phyloP scores from a whole-genome alignment of 169 alveolate genomes.

The Amoebophrya sp. region DNA sequence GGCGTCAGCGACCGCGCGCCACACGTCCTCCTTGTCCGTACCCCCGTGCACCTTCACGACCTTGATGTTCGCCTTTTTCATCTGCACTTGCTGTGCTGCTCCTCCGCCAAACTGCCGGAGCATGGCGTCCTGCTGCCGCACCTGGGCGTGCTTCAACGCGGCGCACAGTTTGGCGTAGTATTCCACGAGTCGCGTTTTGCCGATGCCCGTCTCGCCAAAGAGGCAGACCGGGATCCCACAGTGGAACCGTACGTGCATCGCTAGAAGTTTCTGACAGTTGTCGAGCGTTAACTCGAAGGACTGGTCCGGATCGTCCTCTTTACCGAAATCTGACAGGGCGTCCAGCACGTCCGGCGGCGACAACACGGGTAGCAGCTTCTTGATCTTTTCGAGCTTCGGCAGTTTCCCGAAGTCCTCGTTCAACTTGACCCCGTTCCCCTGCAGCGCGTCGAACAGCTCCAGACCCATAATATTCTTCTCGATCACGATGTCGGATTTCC shows the following conservation, averaged over 20 bases:
- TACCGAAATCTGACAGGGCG: not conserved
- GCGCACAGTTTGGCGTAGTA: conserved; percentile 7
- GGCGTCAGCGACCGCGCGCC: not conserved
- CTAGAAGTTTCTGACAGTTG: not conserved
- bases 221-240: conserved; percentile 16
- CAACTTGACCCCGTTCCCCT: not conserved
- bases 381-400: not conserved
- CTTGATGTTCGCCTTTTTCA: not conserved
- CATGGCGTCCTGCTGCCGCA: not conserved
- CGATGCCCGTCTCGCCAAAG: conserved; percentile 9
- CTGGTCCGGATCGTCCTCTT: not conserved
- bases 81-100: not conserved
- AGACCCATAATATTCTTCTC: not conserved
- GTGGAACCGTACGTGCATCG: conserved; percentile 14
- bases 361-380: conserved; percentile 16
- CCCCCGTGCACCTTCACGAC: conserved; percentile 3
- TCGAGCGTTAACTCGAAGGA: not conserved
- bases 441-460: not conserved
- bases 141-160: not conserved
- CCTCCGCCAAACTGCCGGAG: not conserved
- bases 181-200: not conserved
- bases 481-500: not conserved
- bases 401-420: not conserved
- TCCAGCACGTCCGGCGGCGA: not conserved
- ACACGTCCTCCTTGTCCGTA: not conserved